These are phyloP conservation scores for Clarireedia hainanense DNA, from an alignment of 2,329 filamentous ascomycete species.

Conservation along the genomic window DNA sequence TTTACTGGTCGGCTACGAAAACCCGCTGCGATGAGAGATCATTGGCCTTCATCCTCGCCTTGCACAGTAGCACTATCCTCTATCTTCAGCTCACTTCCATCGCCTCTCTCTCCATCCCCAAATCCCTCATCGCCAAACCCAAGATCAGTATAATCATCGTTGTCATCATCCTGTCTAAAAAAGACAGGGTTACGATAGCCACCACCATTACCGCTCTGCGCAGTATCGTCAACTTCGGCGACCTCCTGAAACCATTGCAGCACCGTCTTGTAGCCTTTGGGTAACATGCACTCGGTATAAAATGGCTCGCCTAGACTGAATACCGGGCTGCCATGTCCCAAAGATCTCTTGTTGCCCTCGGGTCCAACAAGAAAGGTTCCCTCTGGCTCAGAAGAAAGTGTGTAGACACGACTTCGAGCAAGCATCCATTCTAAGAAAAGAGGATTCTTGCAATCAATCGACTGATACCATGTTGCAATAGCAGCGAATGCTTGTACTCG, in stretches of 20 bases:
- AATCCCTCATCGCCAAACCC: conserved; percentile 5
- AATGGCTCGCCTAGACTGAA: conserved; percentile 58
- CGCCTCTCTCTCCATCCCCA: neutral
- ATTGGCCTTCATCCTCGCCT: neutral
- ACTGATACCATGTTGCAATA: conserved; percentile 39
- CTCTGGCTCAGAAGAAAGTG: conserved; percentile 42
- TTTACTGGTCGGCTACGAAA: neutral
- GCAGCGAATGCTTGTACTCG: conserved; percentile 42
- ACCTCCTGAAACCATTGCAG: conserved; percentile 55
- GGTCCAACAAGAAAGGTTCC: conserved; percentile 47
- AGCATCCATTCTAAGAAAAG: neutral
- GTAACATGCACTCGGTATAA: conserved; percentile 55
- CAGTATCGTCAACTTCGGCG: conserved; percentile 32
- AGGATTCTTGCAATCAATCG: conserved; percentile 32
- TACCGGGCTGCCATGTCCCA: conserved; percentile 50
- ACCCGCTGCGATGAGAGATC: neutral
- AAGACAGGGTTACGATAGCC: conserved; percentile 32
- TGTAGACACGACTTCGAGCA: conserved; percentile 51
- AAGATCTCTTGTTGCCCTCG: conserved; percentile 31
- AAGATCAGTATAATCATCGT: conserved; percentile 7
- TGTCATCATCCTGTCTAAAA: conserved; percentile 11
- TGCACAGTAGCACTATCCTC: neutral
- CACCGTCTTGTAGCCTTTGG: conserved; percentile 44
- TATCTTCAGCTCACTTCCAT: conserved; percentile 4
- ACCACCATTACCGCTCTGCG: neutral